Conservation (phyloP, 2,329 filamentous ascomycete species). For the Rhexocercosporidium sp. region DNA sequence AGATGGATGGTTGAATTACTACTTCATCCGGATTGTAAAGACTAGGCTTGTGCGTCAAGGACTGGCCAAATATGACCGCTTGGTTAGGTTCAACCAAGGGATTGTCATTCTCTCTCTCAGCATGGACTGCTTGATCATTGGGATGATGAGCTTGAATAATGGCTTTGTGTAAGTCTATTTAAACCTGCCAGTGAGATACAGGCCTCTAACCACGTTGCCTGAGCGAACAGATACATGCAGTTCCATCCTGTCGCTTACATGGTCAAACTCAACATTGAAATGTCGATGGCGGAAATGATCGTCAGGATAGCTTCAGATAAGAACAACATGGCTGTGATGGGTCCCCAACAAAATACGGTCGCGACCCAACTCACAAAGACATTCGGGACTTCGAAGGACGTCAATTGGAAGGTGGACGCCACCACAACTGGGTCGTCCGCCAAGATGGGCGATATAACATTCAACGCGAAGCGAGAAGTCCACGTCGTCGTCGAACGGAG, state of each 20-base stretch:
- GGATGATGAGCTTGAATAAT: slow-evolving; percentile 45
- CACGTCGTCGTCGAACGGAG: slow-evolving; percentile 22
- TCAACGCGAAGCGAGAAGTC: slow-evolving; percentile 25
- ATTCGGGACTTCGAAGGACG: slow-evolving; percentile 11
- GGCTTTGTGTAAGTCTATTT: slow-evolving; percentile 42
- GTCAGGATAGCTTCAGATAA: slow-evolving; percentile 32
- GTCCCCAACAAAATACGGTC: background rate
- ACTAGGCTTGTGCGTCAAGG: slow-evolving; percentile 46
- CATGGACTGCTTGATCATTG: slow-evolving; percentile 49
- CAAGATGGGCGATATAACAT: slow-evolving; percentile 7
- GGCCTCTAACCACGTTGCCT: background rate
- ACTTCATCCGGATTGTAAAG: slow-evolving; percentile 53
- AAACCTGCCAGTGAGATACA: background rate
- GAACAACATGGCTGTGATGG: background rate
- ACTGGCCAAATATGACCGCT: slow-evolving; percentile 47
- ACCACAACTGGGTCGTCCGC: background rate
- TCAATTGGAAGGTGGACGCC: slow-evolving; percentile 6
- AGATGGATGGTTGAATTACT: slow-evolving; percentile 57
- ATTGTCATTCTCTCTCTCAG: slow-evolving; percentile 47
- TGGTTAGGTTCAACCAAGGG: slow-evolving; percentile 48
- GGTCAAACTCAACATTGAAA: slow-evolving; percentile 51
- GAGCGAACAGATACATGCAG: slow-evolving; percentile 41
- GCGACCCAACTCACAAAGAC: slow-evolving; percentile 10
- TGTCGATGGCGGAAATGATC: slow-evolving; percentile 50
- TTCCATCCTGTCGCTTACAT: slow-evolving; percentile 50